phyloP scores from a whole-genome alignment of 495 filamentous ascomycete genomes.

The Penicillium odoratum region DNA sequence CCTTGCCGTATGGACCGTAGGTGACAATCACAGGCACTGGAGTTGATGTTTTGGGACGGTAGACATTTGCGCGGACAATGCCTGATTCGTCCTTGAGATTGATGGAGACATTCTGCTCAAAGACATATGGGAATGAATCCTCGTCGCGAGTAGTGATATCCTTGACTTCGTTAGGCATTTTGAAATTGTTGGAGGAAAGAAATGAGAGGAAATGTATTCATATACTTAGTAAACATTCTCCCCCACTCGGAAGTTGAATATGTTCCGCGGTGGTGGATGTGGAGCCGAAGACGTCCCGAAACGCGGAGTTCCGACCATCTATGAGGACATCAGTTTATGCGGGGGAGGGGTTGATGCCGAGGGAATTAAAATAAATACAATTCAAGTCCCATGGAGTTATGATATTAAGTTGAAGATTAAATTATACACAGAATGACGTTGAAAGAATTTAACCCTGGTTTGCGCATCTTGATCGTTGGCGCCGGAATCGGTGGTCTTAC shows the following conservation, averaged over 20 bases:
- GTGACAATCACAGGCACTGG: slow-evolving; percentile 41
- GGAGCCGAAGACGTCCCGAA: slow-evolving; percentile 34
- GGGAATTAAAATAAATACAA: neutral
- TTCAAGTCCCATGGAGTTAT: neutral
- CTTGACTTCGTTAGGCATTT: slow-evolving; percentile 40
- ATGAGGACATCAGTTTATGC: neutral
- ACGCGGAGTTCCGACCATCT: slow-evolving; percentile 7
- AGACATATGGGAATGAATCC: slow-evolving; percentile 37
- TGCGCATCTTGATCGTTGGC: slow-evolving; percentile 53
- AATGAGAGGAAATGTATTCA: slow-evolving; percentile 3
- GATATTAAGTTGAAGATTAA: neutral
- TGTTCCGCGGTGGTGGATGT: slow-evolving; percentile 14
- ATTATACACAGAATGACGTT: slow-evolving; percentile 12
- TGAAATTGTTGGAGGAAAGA: slow-evolving; percentile 5
- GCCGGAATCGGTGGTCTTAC: slow-evolving; percentile 57
- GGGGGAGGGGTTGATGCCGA: neutral
- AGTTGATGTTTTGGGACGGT: slow-evolving; percentile 33
- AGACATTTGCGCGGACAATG: slow-evolving; percentile 44
- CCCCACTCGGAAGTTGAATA: slow-evolving; percentile 7
- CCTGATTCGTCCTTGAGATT: slow-evolving; percentile 32
- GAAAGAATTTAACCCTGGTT: slow-evolving; percentile 20
- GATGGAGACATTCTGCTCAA: slow-evolving; percentile 41
- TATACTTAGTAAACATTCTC: slow-evolving; percentile 1
- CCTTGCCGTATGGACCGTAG: slow-evolving; percentile 64
- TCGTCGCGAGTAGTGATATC: slow-evolving; percentile 41